These are phyloP conservation scores for Neurospora sublineolata DNA, from an alignment of 495 filamentous ascomycete genomes.

Conservation along the genomic window DNA sequence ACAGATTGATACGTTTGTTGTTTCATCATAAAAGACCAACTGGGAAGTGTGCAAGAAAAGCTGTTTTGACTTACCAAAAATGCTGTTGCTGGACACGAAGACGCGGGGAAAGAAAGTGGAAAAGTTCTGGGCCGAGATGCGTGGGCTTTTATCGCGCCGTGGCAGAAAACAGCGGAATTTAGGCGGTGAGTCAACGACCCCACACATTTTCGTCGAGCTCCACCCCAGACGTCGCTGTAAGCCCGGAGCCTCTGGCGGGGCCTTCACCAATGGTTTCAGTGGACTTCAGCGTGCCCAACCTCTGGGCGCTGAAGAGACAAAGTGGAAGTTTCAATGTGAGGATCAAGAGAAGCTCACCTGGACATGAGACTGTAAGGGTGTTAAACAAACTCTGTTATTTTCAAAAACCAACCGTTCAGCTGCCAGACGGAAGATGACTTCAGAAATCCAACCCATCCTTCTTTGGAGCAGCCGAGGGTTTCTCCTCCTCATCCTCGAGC, in stretches of 20 bases:
- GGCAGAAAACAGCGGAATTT: constrained; percentile 4
- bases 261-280: neutral
- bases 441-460: constrained; percentile 25
- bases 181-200: neutral
- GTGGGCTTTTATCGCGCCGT: constrained; percentile 9
- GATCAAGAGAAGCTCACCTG: neutral
- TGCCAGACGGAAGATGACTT: neutral
- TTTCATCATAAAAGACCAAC: constrained; percentile 24
- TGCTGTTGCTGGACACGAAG: constrained; percentile 13
- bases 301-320: neutral
- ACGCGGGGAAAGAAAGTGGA: constrained; percentile 6
- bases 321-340: neutral
- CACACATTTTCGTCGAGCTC: neutral
- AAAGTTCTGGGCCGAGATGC: neutral
- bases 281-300: neutral
- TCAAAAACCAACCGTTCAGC: neutral
- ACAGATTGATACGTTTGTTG: constrained; percentile 27
- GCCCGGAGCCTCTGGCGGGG: neutral
- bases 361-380: neutral
- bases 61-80: constrained; percentile 15
- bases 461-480: constrained; percentile 22
- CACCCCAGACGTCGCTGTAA: neutral
- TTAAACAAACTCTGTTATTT: neutral
- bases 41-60: neutral
- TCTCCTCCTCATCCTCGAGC: constrained; percentile 65